Evolutionary conservation across 2,329 filamentous ascomycete species (phyloP), one percentile per base, ranked within the genome.

Genomic region (Dothidotthia symphoricarpi): DNA sequence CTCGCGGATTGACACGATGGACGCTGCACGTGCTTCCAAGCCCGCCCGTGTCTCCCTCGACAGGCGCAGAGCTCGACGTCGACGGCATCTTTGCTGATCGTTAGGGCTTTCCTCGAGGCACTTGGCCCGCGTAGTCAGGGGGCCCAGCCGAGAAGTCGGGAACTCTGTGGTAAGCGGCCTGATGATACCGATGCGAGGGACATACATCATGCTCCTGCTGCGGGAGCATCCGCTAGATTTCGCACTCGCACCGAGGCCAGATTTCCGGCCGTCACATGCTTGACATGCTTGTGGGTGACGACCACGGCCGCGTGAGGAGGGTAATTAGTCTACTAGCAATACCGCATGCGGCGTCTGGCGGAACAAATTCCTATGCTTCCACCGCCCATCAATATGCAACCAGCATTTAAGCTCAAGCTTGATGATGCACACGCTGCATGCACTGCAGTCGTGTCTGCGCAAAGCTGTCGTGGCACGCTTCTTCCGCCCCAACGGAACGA

Each of bases 211-310:
- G 36, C 33, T 35, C 39, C 35, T 47, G 38, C 41, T 34, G 50
- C 57, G 57, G 57, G 55, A 59, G 55, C 49, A 58, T 47, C 55
- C 57, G 55, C 48, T 28, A 49, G 41, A 48, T 48, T 34, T 43
- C 27, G 36, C 34, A 10, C 24, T 38, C 28, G 13, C 16, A 19
- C 17, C 19, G 9, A 22, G 19, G 5, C 19, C 19, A 22, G 19
- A 9, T n/a, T 28, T 19, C 15, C 7, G 16, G 19, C 19, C 19
- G 9, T 19, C 12, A 28, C 12, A 28, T 28, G 14, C 11, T n/a
- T 13, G 26, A 11, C 5, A 12, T 15, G 26, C n/a, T n/a, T n/a
- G n/a, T n/a, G n/a, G n/a, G n/a, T n/a, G n/a, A n/a, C n/a, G n/a
- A n/a, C n/a, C n/a, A n/a, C n/a, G n/a, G n/a, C n/a, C n/a, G n/a